These are phyloP conservation scores for Boletus rubescentipes DNA, from an alignment of 768 basidiomycete species.

Conservation along the genomic window DNA sequence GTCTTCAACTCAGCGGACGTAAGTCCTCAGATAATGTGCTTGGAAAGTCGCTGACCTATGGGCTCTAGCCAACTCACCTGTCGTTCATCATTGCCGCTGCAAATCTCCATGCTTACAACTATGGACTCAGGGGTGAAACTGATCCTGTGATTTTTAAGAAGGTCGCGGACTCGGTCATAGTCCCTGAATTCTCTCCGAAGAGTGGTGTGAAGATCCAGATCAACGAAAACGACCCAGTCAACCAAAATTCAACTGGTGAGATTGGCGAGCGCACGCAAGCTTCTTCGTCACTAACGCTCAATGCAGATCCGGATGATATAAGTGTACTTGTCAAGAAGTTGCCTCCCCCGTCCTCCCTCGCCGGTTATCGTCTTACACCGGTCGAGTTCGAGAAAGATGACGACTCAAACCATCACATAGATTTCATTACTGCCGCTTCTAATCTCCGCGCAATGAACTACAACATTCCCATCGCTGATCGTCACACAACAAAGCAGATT, in stretches of 20 bases:
- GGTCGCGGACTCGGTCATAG: slow-evolving; percentile 75
- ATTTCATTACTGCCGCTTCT: slow-evolving; percentile 97
- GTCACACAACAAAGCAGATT: slow-evolving; percentile 94
- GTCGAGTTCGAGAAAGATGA: slow-evolving; percentile 99
- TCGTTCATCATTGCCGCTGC: slow-evolving; percentile 90
- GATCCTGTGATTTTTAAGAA: slow-evolving; percentile 80
- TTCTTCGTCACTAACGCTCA: slow-evolving; percentile 3
- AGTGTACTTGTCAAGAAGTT: slow-evolving; percentile 63
- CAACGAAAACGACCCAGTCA: slow-evolving; percentile 86
- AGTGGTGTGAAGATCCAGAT: slow-evolving; percentile 92
- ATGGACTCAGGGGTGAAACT: slow-evolving; percentile 88
- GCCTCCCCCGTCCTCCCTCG: slow-evolving; percentile 87
- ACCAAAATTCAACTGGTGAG: slow-evolving; percentile 43
- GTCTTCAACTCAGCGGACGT: slow-evolving; percentile 87
- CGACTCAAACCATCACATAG: slow-evolving; percentile 96
- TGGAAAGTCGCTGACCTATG: slow-evolving; percentile 11
- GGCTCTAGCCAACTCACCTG: slow-evolving; percentile 72
- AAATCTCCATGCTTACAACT: slow-evolving; percentile 97
- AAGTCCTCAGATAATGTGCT: slow-evolving; percentile 31
- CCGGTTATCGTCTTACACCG: slow-evolving; percentile 92
- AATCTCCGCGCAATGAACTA: slow-evolving; percentile 97
- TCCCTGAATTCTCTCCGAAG: slow-evolving; percentile 92
- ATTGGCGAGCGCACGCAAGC: neutral
- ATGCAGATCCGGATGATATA: slow-evolving; percentile 48
- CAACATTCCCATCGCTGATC: slow-evolving; percentile 80